These are phyloP conservation scores for Artomyces pyxidatus DNA, from an alignment of 768 basidiomycete genomes.

Conservation along the genomic window DNA sequence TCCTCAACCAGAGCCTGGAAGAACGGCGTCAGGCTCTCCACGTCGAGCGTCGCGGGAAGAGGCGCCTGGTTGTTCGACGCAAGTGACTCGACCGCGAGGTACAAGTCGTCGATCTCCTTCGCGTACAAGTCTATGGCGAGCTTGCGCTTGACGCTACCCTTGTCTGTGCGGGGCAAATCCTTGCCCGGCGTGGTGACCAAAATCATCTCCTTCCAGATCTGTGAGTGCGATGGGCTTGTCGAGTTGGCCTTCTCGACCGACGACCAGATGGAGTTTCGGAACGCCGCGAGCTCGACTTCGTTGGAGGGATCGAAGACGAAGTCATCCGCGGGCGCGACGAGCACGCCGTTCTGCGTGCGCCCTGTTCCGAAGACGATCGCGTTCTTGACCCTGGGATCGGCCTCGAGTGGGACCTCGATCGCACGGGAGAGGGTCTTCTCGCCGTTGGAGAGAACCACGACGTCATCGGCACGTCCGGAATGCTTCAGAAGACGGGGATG, in stretches of 20 bases:
- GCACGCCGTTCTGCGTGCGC: constrained; percentile 5
- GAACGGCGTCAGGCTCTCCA: neutral
- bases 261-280: constrained; percentile 7
- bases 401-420: neutral
- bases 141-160: constrained; percentile 15
- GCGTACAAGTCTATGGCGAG: constrained; percentile 5
- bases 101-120: constrained; percentile 15
- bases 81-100: constrained; percentile 1
- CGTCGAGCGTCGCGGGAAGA: neutral
- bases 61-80: constrained; percentile 2
- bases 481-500: neutral
- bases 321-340: constrained; percentile 6
- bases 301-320: neutral
- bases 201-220: constrained; percentile 22
- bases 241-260: constrained; percentile 17
- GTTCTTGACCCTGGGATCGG: neutral
- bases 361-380: constrained; percentile 9
- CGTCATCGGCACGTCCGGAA: constrained; percentile 1
- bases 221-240: constrained; percentile 14
- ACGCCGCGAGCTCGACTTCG: neutral
- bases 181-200: constrained; percentile 14
- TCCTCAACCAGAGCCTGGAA: constrained; percentile 6
- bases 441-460: constrained; percentile 9
- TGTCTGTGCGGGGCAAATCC: constrained; percentile 16
- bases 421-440: constrained; percentile 8